Evolutionary conservation across 2,329 filamentous ascomycete species (phyloP), one percentile per base, ranked within the genome.

Genomic region (Calonectria fujianensis): DNA sequence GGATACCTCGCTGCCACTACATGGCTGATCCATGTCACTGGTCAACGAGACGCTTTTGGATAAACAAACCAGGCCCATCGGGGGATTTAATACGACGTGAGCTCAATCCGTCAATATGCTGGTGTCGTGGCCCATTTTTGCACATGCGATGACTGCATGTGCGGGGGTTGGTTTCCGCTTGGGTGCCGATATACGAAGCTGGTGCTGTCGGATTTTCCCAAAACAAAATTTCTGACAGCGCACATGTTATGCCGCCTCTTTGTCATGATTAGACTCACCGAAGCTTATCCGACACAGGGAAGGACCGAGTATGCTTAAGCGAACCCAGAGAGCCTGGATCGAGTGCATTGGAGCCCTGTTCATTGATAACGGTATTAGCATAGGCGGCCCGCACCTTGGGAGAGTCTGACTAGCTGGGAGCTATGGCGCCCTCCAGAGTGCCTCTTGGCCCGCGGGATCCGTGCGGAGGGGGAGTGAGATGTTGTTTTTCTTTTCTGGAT

Each of bases 1-100:
- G 35, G 35, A 16, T 11, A 31, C 2, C 8, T 63, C 57, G 20
- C 18, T 39, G 37, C 63, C 52, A 48, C 54, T 18, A 45, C 32
- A 41, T 39, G 37, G 61, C 48, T 54, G 32, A 72, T 72, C 63
- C 68, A 61, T 70, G 72, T 67, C 35, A 29, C 35, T 32, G 68
- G 59, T 51, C 64, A 41, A 37, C 54, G 14, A 57, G 68, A 57
- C 66, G 63, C 41, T 63, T 35, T 41, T 52, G 9, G 8, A 41
- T 32, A 51, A 51, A 52, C 35, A 59, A 50, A 18, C 52, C 31
- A 37, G 59, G 45, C 39, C n/a, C 27, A 45, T 64, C 41, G 29
- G 29, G 69, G 45, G 59, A 11, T 65, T 29, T n/a, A 27, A 45
- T 50, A 39, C 69, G 45, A 45, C 35, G 20, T 52, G 41, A 35